Percentiles rank a stretch among this genome's conserved stretches.
These are phyloP conservation scores for Salix suchowensis DNA, from an alignment of 345 rosid genomes.

Conservation along the genomic window DNA sequence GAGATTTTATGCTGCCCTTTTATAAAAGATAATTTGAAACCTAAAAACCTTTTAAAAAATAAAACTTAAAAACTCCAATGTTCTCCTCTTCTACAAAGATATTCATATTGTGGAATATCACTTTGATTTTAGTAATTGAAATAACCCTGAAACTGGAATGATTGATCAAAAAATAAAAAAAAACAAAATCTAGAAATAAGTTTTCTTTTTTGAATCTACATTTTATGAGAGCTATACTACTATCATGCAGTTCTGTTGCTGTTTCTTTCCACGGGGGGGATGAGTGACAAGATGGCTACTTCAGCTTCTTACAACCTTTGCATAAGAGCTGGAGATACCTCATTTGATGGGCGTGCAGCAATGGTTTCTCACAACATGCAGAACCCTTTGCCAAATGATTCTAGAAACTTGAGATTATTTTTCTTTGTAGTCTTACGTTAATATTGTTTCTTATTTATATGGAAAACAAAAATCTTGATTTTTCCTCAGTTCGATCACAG, in stretches of 20 bases:
- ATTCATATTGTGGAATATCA: no score
- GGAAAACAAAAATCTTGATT: neutral
- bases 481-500: neutral
- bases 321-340: neutral
- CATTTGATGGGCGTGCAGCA: neutral
- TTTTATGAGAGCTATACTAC: no score
- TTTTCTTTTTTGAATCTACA: no score
- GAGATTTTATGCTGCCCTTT: neutral
- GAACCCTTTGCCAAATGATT: neutral
- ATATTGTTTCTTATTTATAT: neutral
- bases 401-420: neutral
- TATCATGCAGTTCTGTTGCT: constrained; percentile 32
- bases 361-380: neutral
- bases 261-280: constrained; percentile 15
- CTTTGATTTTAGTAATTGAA: no score
- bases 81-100: neutral
- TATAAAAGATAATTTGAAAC: neutral
- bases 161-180: no score
- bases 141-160: no score
- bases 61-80: neutral
- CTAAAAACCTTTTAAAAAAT: neutral
- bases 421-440: neutral
- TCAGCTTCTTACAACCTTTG: neutral
- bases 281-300: neutral
- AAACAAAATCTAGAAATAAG: no score